Evolutionary conservation across 805 yeast species (phyloP).

Genomic region (Candida multigemmis): DNA sequence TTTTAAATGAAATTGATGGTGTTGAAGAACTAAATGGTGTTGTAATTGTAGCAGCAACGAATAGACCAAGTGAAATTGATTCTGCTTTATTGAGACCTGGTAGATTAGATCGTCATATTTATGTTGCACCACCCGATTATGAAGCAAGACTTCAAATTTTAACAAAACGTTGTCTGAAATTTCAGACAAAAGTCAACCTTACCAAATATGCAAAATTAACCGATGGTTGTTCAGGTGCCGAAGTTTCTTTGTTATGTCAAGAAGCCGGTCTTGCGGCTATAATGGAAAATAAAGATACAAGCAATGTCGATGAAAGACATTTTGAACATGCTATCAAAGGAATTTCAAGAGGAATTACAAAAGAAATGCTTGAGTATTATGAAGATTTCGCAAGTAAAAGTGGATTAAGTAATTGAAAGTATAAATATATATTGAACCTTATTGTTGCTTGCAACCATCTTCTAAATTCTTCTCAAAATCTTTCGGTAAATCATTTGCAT

Average conservation of each 20-base stretch:
- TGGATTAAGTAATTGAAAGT: conserved; percentile 17
- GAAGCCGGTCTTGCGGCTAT: conserved; percentile 95
- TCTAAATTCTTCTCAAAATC: conserved; percentile 45
- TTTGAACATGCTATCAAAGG: conserved; percentile 62
- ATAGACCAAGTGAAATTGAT: conserved; percentile 89
- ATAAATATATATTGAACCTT: conserved; percentile 5
- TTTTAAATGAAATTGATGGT: conserved; percentile 94
- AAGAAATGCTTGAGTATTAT: conserved; percentile 77
- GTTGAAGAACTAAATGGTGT: conserved; percentile 93
- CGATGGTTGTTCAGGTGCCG: conserved; percentile 96
- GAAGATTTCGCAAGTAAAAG: conserved; percentile 39
- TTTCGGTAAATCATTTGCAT: conserved; percentile 45
- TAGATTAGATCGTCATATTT: conserved; percentile 84
- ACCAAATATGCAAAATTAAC: conserved; percentile 50
- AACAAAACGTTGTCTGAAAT: conserved; percentile 56
- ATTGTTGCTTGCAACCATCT: conserved; percentile 45
- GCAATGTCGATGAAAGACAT: conserved; percentile 50
- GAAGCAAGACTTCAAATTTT: conserved; percentile 76
- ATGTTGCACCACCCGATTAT: conserved; percentile 85
- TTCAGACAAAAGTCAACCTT: conserved; percentile 47
- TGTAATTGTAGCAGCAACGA: conserved; percentile 91
- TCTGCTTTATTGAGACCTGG: conserved; percentile 94
- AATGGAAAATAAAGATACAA: conserved; percentile 60
- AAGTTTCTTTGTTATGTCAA: conserved; percentile 82
- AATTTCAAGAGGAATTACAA: conserved; percentile 71